Conservation (phyloP, 805 yeast genomes). For the Brettanomyces bruxellensis region DNA sequence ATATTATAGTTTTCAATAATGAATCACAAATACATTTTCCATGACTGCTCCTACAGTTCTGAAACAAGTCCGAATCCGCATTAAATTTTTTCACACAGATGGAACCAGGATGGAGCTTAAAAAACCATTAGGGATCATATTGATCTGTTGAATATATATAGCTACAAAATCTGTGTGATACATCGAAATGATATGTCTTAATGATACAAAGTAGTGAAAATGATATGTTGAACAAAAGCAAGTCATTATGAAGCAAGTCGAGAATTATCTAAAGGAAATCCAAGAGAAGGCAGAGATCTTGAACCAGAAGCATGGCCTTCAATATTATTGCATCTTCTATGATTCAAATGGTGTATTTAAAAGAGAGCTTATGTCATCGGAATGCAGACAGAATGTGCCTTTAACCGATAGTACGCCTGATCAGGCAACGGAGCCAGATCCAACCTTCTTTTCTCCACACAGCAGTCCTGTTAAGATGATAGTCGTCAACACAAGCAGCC, state of each 20-base stretch:
- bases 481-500: constrained; percentile 11
- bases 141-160: no score
- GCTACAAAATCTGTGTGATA: no score
- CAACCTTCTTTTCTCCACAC: not conserved
- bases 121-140: no score
- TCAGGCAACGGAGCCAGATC: not conserved
- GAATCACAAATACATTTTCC: no score
- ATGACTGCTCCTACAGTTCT: no score
- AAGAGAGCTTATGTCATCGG: not conserved
- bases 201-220: no score
- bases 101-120: no score
- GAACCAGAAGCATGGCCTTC: not conserved
- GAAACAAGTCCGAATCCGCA: no score
- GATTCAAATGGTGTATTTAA: not conserved
- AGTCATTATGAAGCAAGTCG: not conserved
- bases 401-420: not conserved
- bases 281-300: not conserved
- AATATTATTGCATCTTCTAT: not conserved
- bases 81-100: no score
- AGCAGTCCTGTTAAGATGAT: constrained; percentile 2
- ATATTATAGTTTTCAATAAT: no score
- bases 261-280: not conserved
- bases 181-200: no score
- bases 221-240: no score
- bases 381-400: not conserved